Base-by-base conservation (phyloP, 148 eudicot species). In the Limonium bicolor region DNA sequence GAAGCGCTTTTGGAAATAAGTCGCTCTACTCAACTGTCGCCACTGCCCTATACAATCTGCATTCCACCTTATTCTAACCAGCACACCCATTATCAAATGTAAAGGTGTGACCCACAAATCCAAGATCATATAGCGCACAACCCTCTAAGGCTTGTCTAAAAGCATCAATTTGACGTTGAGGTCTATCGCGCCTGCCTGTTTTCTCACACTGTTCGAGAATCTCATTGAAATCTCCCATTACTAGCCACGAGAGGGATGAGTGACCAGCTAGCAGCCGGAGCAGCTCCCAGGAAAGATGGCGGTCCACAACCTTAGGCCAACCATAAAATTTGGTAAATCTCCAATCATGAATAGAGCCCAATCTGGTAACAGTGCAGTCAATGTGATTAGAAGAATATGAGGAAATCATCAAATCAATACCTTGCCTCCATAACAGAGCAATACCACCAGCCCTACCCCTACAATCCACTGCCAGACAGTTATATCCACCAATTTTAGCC, bases 151-250 rank as follows among this genome's bases (percentile, higher is more conserved):
- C 39, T 2, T 50, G 20, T 9, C 54, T 14, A 16, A 50, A 34
- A 0, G 14, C 11, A 0, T 4, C 25, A 41, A 50, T 50, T 2
- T 35, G 54, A 13, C 43, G 3, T 12, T 20, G 2, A 0, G 39
- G 16, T 9, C 53, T 17, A 1, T 11, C 35, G 2, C 9, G 10
- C 2, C 53, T 19, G 3, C 53, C 28, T 1, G 18, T 18, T 18
- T 15, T 33, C 41, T 33, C 4, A 20, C 2, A 4, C 1, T 4
- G 9, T 11, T 29, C 5, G 1, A 49, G 1, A 0, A 49, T 33
- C 14, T 49, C 53, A 7, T 49, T 49, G 14, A 32, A 49, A 49
- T 49, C 27, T 6, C 41, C 41, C 7, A 49, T 2, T 3, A 38
- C 31, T 0, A 49, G 2, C 53, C 53, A 49, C 3, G 41, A 19